Base-by-base conservation (phyloP, 2,329 filamentous ascomycete species). In the Ceratocystiopsis brevicomis region DNA sequence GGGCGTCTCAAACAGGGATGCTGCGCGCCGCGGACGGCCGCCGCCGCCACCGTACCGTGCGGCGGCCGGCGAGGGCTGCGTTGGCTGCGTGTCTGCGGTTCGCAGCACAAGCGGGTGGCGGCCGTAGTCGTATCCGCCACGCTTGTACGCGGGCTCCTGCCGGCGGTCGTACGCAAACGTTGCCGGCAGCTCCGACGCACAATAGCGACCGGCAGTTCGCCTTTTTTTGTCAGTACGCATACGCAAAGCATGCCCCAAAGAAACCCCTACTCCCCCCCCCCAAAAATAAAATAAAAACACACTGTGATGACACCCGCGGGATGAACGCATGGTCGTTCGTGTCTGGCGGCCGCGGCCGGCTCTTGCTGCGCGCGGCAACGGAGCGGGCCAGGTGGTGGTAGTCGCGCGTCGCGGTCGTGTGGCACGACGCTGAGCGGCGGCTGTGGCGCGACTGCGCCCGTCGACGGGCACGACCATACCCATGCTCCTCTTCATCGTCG, bases 11-110 rank as follows among this genome's bases (percentile, higher is more conserved):
- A 61, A 52, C 45, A 59, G 53, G 35, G 57, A 57, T 16, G 61
- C 59, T 25, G 45, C 40, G 5, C 53, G 57, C 47, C 49, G 60
- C 16, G 61, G 25, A 11, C 60, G 43, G 60, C 19, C 19, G 19
- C 19, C 59, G 46, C 53, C 54, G 40, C 59, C 44, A 51, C 59
- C 63, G 19, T 58, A 57, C 42, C 58, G 54, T 14, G 60, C 56
- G 11, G 58, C 53, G 37, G 55, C 48, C 47, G 59, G 55, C 14
- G 61, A 59, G 25, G 44, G 38, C n/a, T 43, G 52, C 51, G 43
- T 54, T 52, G 36, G 56, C 30, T 48, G 56, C 21, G 59, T 59
- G 40, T 59, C 56, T 14, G 59, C 54, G 45, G 57, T 53, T 18
- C 49, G 50, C 12, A 50, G 39, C 12, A 30, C 25, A 4, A 30